Percentiles rank a stretch among this genome's conserved stretches.
Evolutionary conservation across 345 rosid species (phyloP).

Genomic region (Moricandia arvensis): DNA sequence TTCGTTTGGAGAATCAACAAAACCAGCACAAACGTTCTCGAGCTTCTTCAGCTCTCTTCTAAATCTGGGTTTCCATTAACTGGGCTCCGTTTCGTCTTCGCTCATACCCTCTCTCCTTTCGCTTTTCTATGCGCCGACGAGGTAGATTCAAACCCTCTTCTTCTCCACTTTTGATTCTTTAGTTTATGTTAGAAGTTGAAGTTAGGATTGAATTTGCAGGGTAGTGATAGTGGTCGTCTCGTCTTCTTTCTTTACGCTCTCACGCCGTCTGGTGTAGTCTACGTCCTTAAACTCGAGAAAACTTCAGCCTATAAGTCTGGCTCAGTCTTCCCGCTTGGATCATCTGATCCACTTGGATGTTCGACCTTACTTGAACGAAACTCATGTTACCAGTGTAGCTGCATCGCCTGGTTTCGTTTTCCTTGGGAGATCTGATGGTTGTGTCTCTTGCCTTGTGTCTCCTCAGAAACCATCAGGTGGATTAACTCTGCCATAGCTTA

Average conservation of each 20-base stretch:
- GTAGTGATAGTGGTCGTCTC: conserved; percentile 28
- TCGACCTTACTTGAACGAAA: conserved; percentile 37
- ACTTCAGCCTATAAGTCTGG: conserved; percentile 44
- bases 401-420: conserved; percentile 60
- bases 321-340: conserved; percentile 47
- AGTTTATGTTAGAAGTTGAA: conserved; percentile 12
- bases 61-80: conserved; percentile 43
- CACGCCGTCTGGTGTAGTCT: conserved; percentile 66
- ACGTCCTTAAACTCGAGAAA: conserved; percentile 51
- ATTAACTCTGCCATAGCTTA: conserved; percentile 3
- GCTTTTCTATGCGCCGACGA: conserved; percentile 51
- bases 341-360: conserved; percentile 52
- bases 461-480: conserved; percentile 60
- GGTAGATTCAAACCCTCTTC: conserved; percentile 31
- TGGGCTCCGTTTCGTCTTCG: conserved; percentile 67
- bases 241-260: conserved; percentile 55
- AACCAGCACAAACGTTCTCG: conserved; percentile 46
- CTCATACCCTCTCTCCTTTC: conserved; percentile 63
- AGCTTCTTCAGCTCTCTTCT: conserved; percentile 63
- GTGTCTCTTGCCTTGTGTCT: conserved; percentile 49
- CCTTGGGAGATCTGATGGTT: conserved; percentile 69
- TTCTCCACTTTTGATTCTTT: neutral
- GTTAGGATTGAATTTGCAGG: conserved; percentile 39
- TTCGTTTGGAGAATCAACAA: conserved; percentile 65
- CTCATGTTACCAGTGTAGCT: conserved; percentile 51